Evolutionary conservation across 208 protist genomes (phyloP), one percentile per base, ranked within the genome.

Genomic region (Baffinella frigidus): DNA sequence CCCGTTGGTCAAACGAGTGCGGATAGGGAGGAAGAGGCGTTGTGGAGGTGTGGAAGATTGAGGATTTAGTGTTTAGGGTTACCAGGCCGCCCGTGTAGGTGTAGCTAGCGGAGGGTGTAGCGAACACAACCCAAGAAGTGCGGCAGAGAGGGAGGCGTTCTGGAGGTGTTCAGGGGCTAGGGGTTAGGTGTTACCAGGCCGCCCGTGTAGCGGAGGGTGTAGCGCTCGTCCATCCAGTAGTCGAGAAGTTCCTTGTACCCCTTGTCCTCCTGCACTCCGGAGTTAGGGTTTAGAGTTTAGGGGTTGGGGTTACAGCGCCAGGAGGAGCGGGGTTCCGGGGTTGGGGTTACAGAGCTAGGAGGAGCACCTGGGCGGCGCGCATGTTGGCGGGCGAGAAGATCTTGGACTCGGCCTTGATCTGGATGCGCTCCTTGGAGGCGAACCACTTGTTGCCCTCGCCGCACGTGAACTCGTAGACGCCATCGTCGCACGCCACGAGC

Each of bases 391-490:
- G 92, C 45, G 92, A 68, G 68, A 93, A 93, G 81, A 93, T 91
- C 81, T 91, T 90, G 39, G 92, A 81, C 17, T 93, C 71, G 27
- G 45, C 38, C 64, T 24, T 41, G 41, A 93, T 93, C 77, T 87
- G 77, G 44, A 87, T 87, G 33, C 50, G 27, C 77, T 87, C 77
- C 20, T 43, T 30, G 77, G 77, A 87, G 77, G 77, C 77, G 77
- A 87, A 68, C 77, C 77, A 87, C 77, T 87, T 87, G 77, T 87
- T 87, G 77, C 77, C 77, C 30, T 0, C 77, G 24, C 77, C 71
- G 92, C 74, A 90, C 20, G 92, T 92, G 92, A 93, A 93, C 92
- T 93, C 92, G 92, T 91, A 93, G 14, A 92, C 81, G 68, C 92
- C 92, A 72, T 93, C 81, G 61, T 93, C 92, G 92, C 87, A 81